phyloP scores from a whole-genome alignment of 176 grass and related monocot genomes.

The Metroxylon sagu region DNA sequence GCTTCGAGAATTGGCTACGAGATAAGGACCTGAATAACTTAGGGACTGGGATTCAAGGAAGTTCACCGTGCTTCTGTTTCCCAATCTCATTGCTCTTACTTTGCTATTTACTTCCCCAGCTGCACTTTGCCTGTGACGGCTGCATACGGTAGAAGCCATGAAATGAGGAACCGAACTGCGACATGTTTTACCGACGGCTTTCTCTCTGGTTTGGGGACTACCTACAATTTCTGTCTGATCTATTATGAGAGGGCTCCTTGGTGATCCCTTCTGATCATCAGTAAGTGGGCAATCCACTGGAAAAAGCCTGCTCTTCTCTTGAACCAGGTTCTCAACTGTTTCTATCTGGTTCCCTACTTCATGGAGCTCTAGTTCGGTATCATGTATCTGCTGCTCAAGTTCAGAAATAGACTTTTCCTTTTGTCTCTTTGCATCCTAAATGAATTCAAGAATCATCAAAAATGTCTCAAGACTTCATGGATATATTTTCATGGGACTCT shows the following conservation, averaged over 20 bases:
- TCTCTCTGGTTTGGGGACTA: constrained; percentile 26
- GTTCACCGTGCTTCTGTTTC: constrained; percentile 31
- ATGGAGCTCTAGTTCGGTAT: constrained; percentile 47
- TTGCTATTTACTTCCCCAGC: constrained; percentile 36
- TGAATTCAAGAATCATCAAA: neutral
- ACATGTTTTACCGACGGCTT: constrained; percentile 18
- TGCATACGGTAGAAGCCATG: constrained; percentile 73
- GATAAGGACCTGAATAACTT: constrained; percentile 25
- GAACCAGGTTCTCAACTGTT: constrained; percentile 35
- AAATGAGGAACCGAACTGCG: constrained; percentile 45
- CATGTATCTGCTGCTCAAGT: constrained; percentile 49
- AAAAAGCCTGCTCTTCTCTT: constrained; percentile 33
- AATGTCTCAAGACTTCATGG: neutral
- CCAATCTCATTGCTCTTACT: constrained; percentile 31
- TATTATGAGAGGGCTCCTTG: constrained; percentile 66
- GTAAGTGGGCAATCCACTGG: constrained; percentile 13
- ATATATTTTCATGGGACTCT: neutral
- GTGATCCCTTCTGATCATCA: constrained; percentile 47
- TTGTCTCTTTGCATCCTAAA: constrained; percentile 58
- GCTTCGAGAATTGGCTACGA: constrained; percentile 19
- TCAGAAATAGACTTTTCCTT: constrained; percentile 45
- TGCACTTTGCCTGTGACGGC: constrained; percentile 41
- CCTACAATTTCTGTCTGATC: constrained; percentile 34
- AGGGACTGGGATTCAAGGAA: constrained; percentile 45
- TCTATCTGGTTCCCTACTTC: constrained; percentile 46